phyloP scores from a whole-genome alignment of 1,139 yeast genomes.

The Kurtzmaniella quercitrusa region DNA sequence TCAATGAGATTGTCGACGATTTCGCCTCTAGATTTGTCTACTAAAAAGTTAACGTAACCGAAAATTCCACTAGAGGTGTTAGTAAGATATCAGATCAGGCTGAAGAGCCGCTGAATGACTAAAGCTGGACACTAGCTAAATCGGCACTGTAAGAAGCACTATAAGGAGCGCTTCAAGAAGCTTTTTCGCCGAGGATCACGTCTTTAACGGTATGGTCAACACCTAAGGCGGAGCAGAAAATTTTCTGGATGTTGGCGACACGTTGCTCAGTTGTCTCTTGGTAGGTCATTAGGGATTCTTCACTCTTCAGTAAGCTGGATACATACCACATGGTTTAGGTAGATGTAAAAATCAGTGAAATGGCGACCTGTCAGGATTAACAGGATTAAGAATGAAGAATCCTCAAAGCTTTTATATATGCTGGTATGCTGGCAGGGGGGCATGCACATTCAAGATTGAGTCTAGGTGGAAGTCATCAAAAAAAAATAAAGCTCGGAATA shows the following conservation, averaged over 20 bases:
- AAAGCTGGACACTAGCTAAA: no score
- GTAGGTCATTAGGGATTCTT: no score
- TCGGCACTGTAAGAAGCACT: no score
- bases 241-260: background rate
- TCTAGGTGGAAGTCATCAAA: background rate
- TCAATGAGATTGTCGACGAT: constrained; percentile 84
- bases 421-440: background rate
- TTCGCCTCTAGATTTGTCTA: constrained; percentile 88
- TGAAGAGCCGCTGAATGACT: no score
- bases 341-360: background rate
- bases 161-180: background rate
- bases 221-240: background rate
- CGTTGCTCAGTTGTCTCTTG: no score
- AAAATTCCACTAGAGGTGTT: constrained; percentile 74
- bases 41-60: constrained; percentile 95
- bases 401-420: background rate
- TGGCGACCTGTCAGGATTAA: background rate
- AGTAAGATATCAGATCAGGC: constrained; percentile 12
- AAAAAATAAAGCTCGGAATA: background rate
- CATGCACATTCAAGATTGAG: background rate
- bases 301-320: background rate
- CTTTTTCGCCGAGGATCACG: background rate
- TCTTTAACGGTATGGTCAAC: background rate
- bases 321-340: background rate
- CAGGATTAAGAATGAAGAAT: background rate